Evolutionary conservation across 2,329 filamentous ascomycete species (phyloP).

Genomic region (Fusarium citri): DNA sequence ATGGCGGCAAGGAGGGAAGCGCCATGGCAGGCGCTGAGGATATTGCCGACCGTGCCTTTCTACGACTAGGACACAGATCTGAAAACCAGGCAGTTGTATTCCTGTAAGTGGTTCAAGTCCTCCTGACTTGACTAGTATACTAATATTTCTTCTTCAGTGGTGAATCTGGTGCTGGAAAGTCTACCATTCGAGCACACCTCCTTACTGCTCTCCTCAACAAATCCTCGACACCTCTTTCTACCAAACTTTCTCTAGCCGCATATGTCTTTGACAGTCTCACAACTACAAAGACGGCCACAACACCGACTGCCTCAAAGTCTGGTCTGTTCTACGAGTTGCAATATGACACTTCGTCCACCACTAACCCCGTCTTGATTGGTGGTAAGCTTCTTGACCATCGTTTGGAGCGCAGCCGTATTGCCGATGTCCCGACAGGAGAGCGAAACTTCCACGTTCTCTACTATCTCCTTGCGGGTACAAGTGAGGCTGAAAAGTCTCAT

Average conservation of each 20-base stretch:
- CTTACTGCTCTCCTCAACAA: constrained; percentile 87
- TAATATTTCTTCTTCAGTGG: constrained; percentile 67
- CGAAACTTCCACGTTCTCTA: constrained; percentile 97
- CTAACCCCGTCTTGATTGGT: constrained; percentile 88
- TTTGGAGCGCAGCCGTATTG: constrained; percentile 89
- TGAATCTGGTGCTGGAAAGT: constrained; percentile 96
- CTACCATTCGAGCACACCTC: constrained; percentile 89
- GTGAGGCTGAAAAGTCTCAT: constrained; percentile 88
- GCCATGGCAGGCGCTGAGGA: constrained; percentile 94
- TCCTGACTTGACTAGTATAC: constrained; percentile 10
- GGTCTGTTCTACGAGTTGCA: constrained; percentile 96
- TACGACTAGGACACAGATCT: constrained; percentile 84
- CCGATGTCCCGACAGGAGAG: constrained; percentile 93
- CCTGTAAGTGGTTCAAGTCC: constrained; percentile 68
- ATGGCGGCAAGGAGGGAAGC: constrained; percentile 92
- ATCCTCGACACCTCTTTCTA: constrained; percentile 91
- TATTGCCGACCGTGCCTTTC: constrained; percentile 86
- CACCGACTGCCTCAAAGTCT: constrained; percentile 93
- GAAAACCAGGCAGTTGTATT: constrained; percentile 96
- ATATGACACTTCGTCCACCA: constrained; percentile 89
- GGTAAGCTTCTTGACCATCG: constrained; percentile 95
- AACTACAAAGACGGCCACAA: constrained; percentile 96
- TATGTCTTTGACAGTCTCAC: constrained; percentile 97
- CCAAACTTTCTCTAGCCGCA: constrained; percentile 90
- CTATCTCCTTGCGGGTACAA: constrained; percentile 93